Conservation (phyloP, 73 alveolate genomes). For the Paramecium primaurelia region DNA sequence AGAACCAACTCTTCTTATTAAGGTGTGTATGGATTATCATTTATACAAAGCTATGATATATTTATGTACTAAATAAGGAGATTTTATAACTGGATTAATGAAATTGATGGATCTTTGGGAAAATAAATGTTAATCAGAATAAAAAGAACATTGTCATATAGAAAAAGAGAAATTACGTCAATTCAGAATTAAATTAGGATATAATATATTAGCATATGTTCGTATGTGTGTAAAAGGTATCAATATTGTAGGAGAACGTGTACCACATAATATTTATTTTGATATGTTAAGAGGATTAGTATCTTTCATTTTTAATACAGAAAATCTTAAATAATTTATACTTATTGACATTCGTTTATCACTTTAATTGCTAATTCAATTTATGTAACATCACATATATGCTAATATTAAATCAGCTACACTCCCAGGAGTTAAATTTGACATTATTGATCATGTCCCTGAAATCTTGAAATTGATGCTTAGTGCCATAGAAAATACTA, state of each 20-base stretch:
- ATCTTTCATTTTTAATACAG: not conserved
- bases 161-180: not conserved
- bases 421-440: not conserved
- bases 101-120: constrained; percentile 33
- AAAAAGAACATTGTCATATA: not conserved
- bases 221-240: constrained; percentile 45
- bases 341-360: not conserved
- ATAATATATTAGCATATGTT: not conserved
- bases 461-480: not conserved
- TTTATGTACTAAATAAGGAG: not conserved
- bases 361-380: not conserved
- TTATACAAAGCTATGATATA: constrained; percentile 25
- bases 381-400: not conserved
- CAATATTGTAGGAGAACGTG: constrained; percentile 28
- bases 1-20: not conserved
- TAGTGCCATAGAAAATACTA: not conserved
- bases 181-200: not conserved
- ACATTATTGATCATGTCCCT: not conserved
- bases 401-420: not conserved
- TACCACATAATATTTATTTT: not conserved
- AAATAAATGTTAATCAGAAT: not conserved
- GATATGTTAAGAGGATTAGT: constrained; percentile 48
- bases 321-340: not conserved
- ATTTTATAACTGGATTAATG: constrained; percentile 12
- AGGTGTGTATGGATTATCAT: constrained; percentile 23